phyloP scores from a whole-genome alignment of 371 early-diverging fungal genomes.

The Conidiobolus incongruus region DNA sequence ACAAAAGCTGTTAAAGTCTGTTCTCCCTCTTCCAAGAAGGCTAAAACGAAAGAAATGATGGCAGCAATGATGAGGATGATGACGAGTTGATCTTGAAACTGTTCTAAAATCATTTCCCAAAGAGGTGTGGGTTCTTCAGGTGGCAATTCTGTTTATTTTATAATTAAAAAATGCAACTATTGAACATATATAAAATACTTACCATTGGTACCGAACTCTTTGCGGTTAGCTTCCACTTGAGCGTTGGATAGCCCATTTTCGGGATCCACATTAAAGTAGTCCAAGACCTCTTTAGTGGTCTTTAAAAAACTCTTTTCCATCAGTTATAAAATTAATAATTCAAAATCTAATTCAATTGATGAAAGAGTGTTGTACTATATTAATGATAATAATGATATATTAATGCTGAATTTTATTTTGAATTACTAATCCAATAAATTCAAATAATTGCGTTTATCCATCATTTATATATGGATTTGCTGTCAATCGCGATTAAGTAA shows the following conservation, averaged over 20 bases:
- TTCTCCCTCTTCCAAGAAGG: conserved; percentile 58
- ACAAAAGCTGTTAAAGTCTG: conserved; percentile 61
- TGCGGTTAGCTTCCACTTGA: conserved; percentile 25
- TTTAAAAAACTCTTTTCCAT: conserved; percentile 47
- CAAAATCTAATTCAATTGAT: not conserved
- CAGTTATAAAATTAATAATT: not conserved
- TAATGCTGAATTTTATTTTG: no score
- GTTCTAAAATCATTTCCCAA: conserved; percentile 79
- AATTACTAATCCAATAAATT: no score
- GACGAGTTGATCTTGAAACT: conserved; percentile 94
- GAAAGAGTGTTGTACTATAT: not conserved
- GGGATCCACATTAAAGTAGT: conserved; percentile 29
- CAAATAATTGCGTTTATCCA: no score
- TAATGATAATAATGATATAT: no score
- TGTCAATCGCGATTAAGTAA: no score
- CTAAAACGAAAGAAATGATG: conserved; percentile 75
- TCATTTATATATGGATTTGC: no score
- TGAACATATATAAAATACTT: conserved; percentile 6
- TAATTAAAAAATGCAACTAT: not conserved
- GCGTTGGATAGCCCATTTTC: conserved; percentile 25
- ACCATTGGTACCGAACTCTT: conserved; percentile 56
- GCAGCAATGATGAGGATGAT: conserved; percentile 83
- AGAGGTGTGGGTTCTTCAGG: conserved; percentile 74
- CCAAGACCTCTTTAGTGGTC: conserved; percentile 36
- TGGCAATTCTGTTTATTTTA: conserved; percentile 28